phyloP scores from a whole-genome alignment of 2,329 filamentous ascomycete species.

The Scedosporium boydii region DNA sequence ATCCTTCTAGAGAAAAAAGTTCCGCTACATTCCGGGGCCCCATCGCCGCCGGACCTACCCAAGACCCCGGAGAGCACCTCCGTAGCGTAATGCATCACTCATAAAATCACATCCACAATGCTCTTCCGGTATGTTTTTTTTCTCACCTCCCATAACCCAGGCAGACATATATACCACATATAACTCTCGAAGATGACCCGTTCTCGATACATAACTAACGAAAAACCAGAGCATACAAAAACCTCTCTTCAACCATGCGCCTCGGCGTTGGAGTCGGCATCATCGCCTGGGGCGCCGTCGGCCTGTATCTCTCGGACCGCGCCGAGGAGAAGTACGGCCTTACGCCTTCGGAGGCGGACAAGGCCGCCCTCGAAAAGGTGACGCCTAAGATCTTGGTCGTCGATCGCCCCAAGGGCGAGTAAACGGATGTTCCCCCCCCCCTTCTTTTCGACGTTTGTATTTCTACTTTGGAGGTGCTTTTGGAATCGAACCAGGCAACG shows the following conservation, averaged over 20 bases:
- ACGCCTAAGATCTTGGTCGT: conserved; percentile 55
- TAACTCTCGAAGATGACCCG: not conserved
- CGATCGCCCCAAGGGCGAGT: conserved; percentile 23
- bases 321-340: conserved; percentile 67
- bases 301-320: conserved; percentile 63
- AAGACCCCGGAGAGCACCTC: not conserved
- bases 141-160: no score
- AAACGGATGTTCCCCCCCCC: not conserved
- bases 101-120: not conserved
- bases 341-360: conserved; percentile 64
- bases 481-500: no score
- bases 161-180: no score
- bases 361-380: conserved; percentile 50
- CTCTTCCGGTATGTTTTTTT: not conserved
- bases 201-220: not conserved
- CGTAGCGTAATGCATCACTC: not conserved
- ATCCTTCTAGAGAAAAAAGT: not conserved
- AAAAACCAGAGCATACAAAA: conserved; percentile 53
- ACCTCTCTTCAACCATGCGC: conserved; percentile 60
- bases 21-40: not conserved
- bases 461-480: no score
- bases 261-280: conserved; percentile 63
- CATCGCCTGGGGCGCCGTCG: conserved; percentile 65
- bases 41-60: not conserved
- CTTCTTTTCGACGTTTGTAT: no score